These are phyloP conservation scores for Rubia peregrina DNA, from an alignment of 305 asterid species.

Conservation along the genomic window DNA sequence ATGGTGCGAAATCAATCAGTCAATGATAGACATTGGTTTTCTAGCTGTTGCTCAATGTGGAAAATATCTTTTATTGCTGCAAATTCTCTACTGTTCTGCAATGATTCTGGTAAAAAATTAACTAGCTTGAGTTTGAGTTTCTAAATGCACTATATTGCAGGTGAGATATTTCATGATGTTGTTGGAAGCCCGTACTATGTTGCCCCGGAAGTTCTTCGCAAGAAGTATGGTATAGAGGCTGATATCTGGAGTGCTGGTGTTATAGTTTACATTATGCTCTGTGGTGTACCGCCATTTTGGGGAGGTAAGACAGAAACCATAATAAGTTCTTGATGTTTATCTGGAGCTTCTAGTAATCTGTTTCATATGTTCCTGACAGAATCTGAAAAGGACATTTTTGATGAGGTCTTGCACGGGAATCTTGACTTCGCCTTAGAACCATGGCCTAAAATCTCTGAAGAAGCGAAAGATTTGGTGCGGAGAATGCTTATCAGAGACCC, in stretches of 20 bases:
- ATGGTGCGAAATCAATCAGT: background rate
- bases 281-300: slow-evolving; percentile 69
- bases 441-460: slow-evolving; percentile 61
- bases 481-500: slow-evolving; percentile 63
- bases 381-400: slow-evolving; percentile 48
- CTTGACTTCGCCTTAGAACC: slow-evolving; percentile 55
- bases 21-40: background rate
- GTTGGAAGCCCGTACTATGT: slow-evolving; percentile 80
- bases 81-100: background rate
- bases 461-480: slow-evolving; percentile 56
- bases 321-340: background rate
- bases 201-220: slow-evolving; percentile 62
- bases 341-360: background rate
- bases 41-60: background rate
- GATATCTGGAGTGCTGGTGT: slow-evolving; percentile 82
- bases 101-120: background rate
- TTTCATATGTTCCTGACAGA: slow-evolving; percentile 27
- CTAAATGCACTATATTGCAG: slow-evolving; percentile 23
- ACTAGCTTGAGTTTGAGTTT: background rate
- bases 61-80: background rate
- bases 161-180: slow-evolving; percentile 43
- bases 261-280: slow-evolving; percentile 52
- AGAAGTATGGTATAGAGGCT: slow-evolving; percentile 50
- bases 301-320: slow-evolving; percentile 42
- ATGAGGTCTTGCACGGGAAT: slow-evolving; percentile 46